Evolutionary conservation across 805 yeast species (phyloP).

Genomic region (Saccharomycopsis sp.): DNA sequence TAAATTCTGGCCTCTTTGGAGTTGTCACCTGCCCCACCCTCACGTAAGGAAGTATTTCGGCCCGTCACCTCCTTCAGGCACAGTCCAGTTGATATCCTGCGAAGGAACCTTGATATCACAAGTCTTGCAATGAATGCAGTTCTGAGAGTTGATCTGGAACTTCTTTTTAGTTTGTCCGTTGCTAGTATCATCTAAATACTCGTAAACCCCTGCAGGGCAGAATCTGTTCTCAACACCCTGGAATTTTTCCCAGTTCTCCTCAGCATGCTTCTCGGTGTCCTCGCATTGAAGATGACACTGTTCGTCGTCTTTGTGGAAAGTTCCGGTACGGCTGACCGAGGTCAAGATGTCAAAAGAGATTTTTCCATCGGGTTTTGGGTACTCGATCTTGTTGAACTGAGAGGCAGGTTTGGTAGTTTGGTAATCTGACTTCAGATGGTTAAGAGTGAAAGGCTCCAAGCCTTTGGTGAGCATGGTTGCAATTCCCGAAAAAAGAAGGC

Average conservation of each 20-base stretch:
- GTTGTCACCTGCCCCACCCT: no score
- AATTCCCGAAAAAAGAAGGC: constrained; percentile 77
- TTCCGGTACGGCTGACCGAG: constrained; percentile 94
- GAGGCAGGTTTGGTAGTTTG: constrained; percentile 62
- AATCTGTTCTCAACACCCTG: constrained; percentile 86
- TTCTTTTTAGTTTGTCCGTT: constrained; percentile 38
- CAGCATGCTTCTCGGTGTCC: constrained; percentile 8
- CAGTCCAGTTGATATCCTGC: constrained; percentile 91
- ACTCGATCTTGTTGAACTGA: constrained; percentile 62
- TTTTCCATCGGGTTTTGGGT: constrained; percentile 95
- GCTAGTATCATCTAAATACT: constrained; percentile 63
- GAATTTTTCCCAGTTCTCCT: constrained; percentile 52
- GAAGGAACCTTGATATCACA: constrained; percentile 96
- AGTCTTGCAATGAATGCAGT: constrained; percentile 97
- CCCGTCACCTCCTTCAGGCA: constrained; percentile 99
- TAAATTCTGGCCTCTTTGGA: no score
- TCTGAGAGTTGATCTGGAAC: constrained; percentile 92
- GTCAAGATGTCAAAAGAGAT: constrained; percentile 88
- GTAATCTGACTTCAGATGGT: constrained; percentile 61
- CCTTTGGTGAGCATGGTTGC: constrained; percentile 77
- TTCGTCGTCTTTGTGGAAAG: constrained; percentile 93
- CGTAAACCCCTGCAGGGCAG: constrained; percentile 99
- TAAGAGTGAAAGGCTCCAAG: constrained; percentile 80
- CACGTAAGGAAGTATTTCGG: constrained; percentile 88
- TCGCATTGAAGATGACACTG: constrained; percentile 75